phyloP scores from a whole-genome alignment of 176 grass and related monocot species.

The Chrysopogon serrulatus region DNA sequence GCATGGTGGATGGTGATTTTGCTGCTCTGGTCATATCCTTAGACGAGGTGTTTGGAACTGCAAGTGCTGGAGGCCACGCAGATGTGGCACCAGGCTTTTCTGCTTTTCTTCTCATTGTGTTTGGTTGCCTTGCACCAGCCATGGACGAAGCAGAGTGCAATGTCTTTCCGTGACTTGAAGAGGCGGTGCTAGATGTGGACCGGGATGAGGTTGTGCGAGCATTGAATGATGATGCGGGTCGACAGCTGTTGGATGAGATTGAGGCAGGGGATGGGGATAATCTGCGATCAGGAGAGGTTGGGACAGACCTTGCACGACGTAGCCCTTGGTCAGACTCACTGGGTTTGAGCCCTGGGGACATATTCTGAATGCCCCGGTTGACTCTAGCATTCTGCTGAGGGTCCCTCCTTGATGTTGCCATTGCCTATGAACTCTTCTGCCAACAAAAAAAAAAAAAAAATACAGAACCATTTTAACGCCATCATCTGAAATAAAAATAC shows the following conservation, averaged over 20 bases:
- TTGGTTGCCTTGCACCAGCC: not conserved
- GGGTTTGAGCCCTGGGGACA: not conserved
- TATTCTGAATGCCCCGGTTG: not conserved
- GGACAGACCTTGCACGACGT: conserved; percentile 30
- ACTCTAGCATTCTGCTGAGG: not conserved
- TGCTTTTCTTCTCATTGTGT: conserved; percentile 7
- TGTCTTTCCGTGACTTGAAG: conserved; percentile 2
- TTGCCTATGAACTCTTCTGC: not conserved
- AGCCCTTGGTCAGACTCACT: not conserved
- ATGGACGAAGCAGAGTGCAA: not conserved
- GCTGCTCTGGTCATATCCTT: not conserved
- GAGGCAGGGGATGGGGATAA: not conserved
- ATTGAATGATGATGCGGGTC: conserved; percentile 8
- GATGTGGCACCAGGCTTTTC: conserved; percentile 15
- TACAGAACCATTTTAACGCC: not conserved
- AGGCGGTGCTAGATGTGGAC: not conserved
- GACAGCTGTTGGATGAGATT: not conserved
- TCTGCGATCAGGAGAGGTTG: conserved; percentile 26
- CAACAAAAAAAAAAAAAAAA: not conserved
- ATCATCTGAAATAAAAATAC: not conserved
- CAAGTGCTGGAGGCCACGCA: conserved; percentile 13
- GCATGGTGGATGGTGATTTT: not conserved
- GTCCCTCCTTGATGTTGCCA: conserved; percentile 42
- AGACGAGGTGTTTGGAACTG: not conserved
- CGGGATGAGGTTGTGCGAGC: not conserved